These are phyloP conservation scores for Hibiscus trionum DNA, from an alignment of 345 rosid genomes.

Conservation along the genomic window DNA sequence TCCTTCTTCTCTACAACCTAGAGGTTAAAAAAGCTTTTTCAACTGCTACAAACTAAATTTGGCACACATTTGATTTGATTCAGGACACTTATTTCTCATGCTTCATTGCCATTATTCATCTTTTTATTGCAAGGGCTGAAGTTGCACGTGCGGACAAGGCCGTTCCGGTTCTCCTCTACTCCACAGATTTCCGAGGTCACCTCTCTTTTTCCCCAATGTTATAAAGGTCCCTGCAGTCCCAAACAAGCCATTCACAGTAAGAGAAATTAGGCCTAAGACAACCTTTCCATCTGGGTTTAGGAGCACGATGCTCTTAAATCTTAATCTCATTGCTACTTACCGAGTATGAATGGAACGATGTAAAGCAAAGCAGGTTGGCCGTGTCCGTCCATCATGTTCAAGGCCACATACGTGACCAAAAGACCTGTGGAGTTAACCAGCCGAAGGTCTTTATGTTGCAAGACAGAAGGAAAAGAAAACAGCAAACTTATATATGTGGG, in stretches of 20 bases:
- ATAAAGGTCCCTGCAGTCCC: conserved; percentile 58
- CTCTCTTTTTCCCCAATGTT: conserved; percentile 68
- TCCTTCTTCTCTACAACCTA: conserved; percentile 9
- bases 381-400: conserved; percentile 96
- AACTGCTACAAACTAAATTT: not conserved
- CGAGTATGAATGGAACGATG: conserved; percentile 91
- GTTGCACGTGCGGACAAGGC: conserved; percentile 59
- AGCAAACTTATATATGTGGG: not conserved
- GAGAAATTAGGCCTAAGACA: not conserved
- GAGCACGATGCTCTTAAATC: not conserved
- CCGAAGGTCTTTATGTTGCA: not conserved
- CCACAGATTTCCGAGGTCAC: conserved; percentile 74
- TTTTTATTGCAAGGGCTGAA: conserved; percentile 28
- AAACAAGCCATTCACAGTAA: not conserved
- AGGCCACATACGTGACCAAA: conserved; percentile 79
- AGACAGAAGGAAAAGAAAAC: not conserved
- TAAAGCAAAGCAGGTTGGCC: conserved; percentile 98
- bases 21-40: not conserved
- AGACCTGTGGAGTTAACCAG: conserved; percentile 46
- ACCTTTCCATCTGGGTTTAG: too few relatives aligned
- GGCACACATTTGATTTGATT: not conserved
- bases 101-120: not conserved
- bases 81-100: not conserved
- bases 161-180: conserved; percentile 72
- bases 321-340: conserved; percentile 30